A percentile compares a stretch with the other conserved stretches of the same genome.
Evolutionary conservation across 345 rosid species (phyloP).

Genomic region (Lepidium sativum): DNA sequence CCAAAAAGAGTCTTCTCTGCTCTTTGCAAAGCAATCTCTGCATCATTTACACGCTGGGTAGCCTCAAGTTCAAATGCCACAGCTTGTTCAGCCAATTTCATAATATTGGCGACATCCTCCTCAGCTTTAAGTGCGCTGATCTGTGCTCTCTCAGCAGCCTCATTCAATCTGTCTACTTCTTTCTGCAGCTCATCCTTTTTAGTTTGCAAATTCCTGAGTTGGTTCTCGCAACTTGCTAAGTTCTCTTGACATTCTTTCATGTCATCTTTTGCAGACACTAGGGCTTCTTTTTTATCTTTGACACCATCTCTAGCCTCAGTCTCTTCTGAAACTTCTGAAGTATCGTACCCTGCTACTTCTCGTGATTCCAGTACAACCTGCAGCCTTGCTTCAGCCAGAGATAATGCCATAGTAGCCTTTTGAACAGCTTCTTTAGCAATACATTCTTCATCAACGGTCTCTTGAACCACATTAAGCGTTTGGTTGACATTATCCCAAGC

Average conservation of each 20-base stretch:
- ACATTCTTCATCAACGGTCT: constrained; percentile 55
- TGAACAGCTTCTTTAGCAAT: constrained; percentile 73
- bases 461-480: constrained; percentile 49
- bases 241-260: constrained; percentile 48
- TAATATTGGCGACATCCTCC: constrained; percentile 80
- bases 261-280: constrained; percentile 51
- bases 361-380: constrained; percentile 58
- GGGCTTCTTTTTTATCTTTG: constrained; percentile 31
- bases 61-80: constrained; percentile 93
- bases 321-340: constrained; percentile 30
- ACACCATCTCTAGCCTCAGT: constrained; percentile 23
- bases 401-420: constrained; percentile 76
- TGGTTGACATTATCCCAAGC: constrained; percentile 60
- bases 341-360: constrained; percentile 26
- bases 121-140: constrained; percentile 72
- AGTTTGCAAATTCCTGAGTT: constrained; percentile 45
- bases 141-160: constrained; percentile 58
- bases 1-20: constrained; percentile 56
- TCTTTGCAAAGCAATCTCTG: constrained; percentile 73
- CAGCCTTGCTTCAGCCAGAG: constrained; percentile 86
- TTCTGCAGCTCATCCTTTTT: constrained; percentile 72
- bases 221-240: constrained; percentile 49
- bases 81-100: constrained; percentile 94
- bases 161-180: constrained; percentile 67
- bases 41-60: constrained; percentile 55